phyloP scores from a whole-genome alignment of 768 basidiomycete species.

The Mycena indigotica region DNA sequence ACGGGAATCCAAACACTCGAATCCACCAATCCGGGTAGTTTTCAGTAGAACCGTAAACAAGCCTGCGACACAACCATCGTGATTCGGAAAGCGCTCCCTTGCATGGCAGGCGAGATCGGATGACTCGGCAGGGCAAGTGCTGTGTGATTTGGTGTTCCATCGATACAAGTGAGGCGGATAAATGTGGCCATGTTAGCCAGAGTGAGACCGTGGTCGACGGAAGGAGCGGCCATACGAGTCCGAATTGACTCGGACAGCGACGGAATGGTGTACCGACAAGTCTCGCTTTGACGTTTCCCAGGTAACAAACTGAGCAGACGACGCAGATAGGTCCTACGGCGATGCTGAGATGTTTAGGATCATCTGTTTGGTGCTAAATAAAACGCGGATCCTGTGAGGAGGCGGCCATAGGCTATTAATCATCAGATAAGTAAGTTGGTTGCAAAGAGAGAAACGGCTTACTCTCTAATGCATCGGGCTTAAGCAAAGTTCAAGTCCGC shows the following conservation, averaged over 20 bases:
- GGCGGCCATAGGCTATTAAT: too few relatives aligned
- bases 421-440: too few relatives aligned
- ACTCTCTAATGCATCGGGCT: too few relatives aligned
- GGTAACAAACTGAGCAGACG: not conserved
- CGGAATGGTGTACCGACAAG: not conserved
- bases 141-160: not conserved
- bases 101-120: constrained; percentile 33
- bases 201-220: not conserved
- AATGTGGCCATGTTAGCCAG: not conserved
- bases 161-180: too few relatives aligned
- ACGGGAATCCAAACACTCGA: not conserved
- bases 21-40: not conserved
- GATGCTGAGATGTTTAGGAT: too few relatives aligned
- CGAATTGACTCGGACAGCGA: not conserved
- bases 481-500: too few relatives aligned
- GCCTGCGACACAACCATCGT: constrained; percentile 32
- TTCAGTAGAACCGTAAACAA: not conserved
- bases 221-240: not conserved
- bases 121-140: not conserved
- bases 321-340: not conserved
- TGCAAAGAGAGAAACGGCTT: too few relatives aligned
- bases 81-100: constrained; percentile 43
- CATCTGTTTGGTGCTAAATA: too few relatives aligned
- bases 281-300: not conserved
- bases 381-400: too few relatives aligned